Evolutionary conservation across 129 eudicot genomes (phyloP).

Genomic region (Pulicaria dysenterica): DNA sequence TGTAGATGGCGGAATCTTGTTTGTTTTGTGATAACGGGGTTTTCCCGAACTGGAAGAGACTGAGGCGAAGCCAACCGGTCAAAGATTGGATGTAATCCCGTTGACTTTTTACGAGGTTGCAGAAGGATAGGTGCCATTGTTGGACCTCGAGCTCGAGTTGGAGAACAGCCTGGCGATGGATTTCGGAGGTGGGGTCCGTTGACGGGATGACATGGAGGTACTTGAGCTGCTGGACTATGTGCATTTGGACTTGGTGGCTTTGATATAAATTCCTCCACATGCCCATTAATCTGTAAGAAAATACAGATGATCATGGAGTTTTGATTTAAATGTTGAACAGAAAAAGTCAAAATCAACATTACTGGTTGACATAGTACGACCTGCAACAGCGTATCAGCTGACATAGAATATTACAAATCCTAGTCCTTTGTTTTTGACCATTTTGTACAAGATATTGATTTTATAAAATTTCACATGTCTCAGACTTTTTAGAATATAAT

Average conservation of each 20-base stretch:
- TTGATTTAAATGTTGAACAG: constrained; percentile 13
- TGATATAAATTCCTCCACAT: constrained; percentile 98
- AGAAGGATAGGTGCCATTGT: constrained; percentile 84
- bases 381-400: not conserved
- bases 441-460: constrained; percentile 13
- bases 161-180: constrained; percentile 80
- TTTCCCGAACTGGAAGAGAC: constrained; percentile 75
- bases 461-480: not conserved
- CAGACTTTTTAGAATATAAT: not conserved
- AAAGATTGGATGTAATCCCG: constrained; percentile 77
- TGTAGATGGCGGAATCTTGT: constrained; percentile 78
- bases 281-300: constrained; percentile 61
- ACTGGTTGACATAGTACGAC: constrained; percentile 11
- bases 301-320: not conserved
- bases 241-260: constrained; percentile 91
- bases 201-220: constrained; percentile 68
- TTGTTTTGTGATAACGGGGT: constrained; percentile 45
- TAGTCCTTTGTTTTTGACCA: constrained; percentile 18
- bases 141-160: constrained; percentile 93
- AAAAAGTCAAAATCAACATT: constrained; percentile 17
- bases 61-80: constrained; percentile 98
- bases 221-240: constrained; percentile 92
- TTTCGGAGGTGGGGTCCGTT: constrained; percentile 70
- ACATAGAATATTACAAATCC: not conserved
- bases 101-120: constrained; percentile 83